phyloP scores from a whole-genome alignment of 176 grass and related monocot genomes.

The Typha latifolia region DNA sequence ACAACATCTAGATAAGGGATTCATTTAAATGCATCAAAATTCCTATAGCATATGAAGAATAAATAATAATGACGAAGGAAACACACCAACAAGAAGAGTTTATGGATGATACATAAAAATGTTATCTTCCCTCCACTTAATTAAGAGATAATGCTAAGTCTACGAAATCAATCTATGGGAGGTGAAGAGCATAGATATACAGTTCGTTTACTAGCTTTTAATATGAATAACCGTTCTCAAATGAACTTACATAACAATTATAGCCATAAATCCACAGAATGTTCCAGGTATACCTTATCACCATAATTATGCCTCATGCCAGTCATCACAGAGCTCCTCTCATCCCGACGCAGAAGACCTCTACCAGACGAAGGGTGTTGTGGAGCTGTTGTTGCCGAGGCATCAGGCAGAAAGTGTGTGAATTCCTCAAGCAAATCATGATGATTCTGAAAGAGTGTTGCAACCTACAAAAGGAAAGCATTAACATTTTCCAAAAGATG shows the following conservation, averaged over 20 bases:
- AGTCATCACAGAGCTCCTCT: slow-evolving; percentile 58
- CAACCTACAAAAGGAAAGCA: slow-evolving; percentile 46
- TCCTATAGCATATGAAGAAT: no score
- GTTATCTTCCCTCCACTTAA: no score
- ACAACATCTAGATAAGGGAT: background rate
- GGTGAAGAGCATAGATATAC: no score
- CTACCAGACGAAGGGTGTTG: slow-evolving; percentile 42
- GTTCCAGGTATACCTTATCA: slow-evolving; percentile 55
- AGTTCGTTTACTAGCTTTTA: no score
- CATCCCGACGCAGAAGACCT: slow-evolving; percentile 46
- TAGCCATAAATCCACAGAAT: background rate
- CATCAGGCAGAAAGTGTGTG: slow-evolving; percentile 89
- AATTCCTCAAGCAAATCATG: slow-evolving; percentile 93
- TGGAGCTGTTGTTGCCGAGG: slow-evolving; percentile 44
- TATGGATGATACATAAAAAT: no score
- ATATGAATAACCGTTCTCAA: background rate
- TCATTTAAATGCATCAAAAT: no score
- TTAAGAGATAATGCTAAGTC: no score
- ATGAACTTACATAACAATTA: background rate
- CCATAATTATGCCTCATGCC: slow-evolving; percentile 29
- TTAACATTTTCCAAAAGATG: background rate
- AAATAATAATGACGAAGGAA: no score
- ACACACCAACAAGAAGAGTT: no score
- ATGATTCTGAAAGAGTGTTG: slow-evolving; percentile 61
- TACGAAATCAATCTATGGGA: no score